Base-by-base conservation (phyloP, 768 basidiomycete genomes). In the Amanita inopinata region DNA sequence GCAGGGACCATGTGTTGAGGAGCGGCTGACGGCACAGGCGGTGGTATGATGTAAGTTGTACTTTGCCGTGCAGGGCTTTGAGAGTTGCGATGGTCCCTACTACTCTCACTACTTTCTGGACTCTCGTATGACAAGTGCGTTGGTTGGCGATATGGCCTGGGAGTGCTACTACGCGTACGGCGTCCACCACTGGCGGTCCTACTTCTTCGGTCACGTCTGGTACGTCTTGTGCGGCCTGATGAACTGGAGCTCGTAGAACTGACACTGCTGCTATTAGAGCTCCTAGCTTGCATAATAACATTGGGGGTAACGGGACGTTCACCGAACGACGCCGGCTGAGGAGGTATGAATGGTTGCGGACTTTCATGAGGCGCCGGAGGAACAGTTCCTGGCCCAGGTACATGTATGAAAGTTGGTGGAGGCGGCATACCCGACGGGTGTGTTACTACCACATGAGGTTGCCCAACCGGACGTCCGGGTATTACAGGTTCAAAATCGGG, bases 1-100 rank as follows among this genome's bases (percentile, higher is more conserved):
- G n/a, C n/a, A n/a, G n/a, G n/a, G n/a, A 49, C 24, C 15, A 55
- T 38, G n/a, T 47, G 47, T 5, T 48, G 48, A 40, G 35, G 46
- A 32, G 38, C 45, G 5, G 32, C 32, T 34, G n/a, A n/a, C n/a
- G n/a, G n/a, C n/a, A n/a, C n/a, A n/a, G n/a, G n/a, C n/a, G 48
- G 33, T 12, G 17, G 18, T 11, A 40, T 24, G 14, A 42, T n/a
- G 19, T 17, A 27, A 18, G 31, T 15, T 7, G 20, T 34, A 33
- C 24, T 11, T 11, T 22, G n/a, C n/a, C n/a, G n/a, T 20, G 23
- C 20, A 33, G 37, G 20, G 23, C 33, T 15, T 14, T 28, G 33
- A 14, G 11, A 17, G 17, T 12, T 39, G 25, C 34, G 10, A 17
- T 18, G 15, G 8, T 23, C 34, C 33, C 28, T 39, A 38, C 46